Base-by-base conservation (phyloP, 1,139 yeast genomes). In the Suhomyces maxii region DNA sequence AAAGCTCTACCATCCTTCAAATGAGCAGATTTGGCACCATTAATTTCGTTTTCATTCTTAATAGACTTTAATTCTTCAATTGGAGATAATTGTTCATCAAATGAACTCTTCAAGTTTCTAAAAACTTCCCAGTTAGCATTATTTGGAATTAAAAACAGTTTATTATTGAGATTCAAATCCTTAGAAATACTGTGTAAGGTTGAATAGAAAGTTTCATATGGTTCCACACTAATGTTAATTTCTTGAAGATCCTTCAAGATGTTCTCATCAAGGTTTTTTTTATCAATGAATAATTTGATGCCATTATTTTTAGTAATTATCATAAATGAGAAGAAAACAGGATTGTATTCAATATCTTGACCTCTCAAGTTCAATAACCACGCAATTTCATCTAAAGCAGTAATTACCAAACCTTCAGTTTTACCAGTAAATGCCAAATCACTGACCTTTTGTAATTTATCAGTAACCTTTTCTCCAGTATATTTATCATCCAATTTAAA, bases 351-450 rank as follows among this genome's bases (percentile, higher is more conserved):
- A 53, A 93, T 89, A 63, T 88, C 95, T 50, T 69, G 73, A 14
- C 98, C 98, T 57, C 98, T 79, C 54, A 93, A 73, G 60, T 93
- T 93, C 61, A 90, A 79, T 47, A 90, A 69, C 98, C 97, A 91
- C 8, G 97, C 96, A 51, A 91, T 80, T 60, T 93, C 97, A 68
- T 93, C 99, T 50, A 89, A 70, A 0, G 96, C 87, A 38, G 85
- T 77, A 8, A 89, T 73, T 7, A 88, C 79, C 52, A 89, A 52
- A 48, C 76, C 71, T 53, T 63, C 57, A 49, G 69, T 78, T 47
- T 72, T 67, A 36, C 72, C 71, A 28, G 72, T 64, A 34, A 69
- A 68, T 42, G 82, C 66, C n/a, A 61, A 58, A n/a, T 64, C 59
- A 33, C 76, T 65, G 25, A 86, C 69, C 44, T 72, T 72, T 7